Conservation (phyloP, 345 rosid genomes). For the Euphorbia pulcherrima region DNA sequence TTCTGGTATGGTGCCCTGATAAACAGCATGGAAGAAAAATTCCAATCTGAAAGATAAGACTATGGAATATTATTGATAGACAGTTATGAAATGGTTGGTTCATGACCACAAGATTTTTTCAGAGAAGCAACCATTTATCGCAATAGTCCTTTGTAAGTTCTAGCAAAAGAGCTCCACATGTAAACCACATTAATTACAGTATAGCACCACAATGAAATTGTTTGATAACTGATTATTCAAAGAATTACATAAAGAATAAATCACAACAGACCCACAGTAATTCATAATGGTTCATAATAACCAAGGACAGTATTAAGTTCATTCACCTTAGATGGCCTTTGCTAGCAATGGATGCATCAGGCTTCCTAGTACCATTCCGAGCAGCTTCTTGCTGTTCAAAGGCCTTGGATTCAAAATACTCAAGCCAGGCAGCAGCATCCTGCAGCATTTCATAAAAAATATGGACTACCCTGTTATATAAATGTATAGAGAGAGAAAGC, state of each 20-base stretch:
- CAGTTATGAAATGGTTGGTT: not conserved
- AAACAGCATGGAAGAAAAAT: not conserved
- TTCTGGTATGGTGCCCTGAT: not conserved
- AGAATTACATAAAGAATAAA: constrained; percentile 2
- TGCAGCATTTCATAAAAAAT: constrained; percentile 37
- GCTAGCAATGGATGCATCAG: constrained; percentile 98
- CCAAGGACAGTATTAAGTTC: constrained; percentile 2
- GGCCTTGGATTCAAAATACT: constrained; percentile 95
- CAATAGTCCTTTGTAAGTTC: not conserved
- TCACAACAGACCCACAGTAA: not conserved
- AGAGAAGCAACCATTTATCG: not conserved
- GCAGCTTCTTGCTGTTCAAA: constrained; percentile 99
- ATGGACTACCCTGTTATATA: not conserved
- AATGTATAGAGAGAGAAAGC: not conserved
- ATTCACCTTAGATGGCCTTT: constrained; percentile 95
- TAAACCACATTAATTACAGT: constrained; percentile 1
- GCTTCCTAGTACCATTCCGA: constrained; percentile 90
- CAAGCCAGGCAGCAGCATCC: constrained; percentile 99
- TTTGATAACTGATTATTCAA: not conserved
- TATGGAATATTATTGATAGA: not conserved
- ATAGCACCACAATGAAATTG: not conserved
- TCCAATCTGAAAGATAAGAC: not conserved
- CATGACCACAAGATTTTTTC: not conserved
- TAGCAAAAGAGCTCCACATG: constrained; percentile 1
- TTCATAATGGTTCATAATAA: constrained; percentile 1